phyloP scores from a whole-genome alignment of 345 rosid genomes.

The Mangifera indica region DNA sequence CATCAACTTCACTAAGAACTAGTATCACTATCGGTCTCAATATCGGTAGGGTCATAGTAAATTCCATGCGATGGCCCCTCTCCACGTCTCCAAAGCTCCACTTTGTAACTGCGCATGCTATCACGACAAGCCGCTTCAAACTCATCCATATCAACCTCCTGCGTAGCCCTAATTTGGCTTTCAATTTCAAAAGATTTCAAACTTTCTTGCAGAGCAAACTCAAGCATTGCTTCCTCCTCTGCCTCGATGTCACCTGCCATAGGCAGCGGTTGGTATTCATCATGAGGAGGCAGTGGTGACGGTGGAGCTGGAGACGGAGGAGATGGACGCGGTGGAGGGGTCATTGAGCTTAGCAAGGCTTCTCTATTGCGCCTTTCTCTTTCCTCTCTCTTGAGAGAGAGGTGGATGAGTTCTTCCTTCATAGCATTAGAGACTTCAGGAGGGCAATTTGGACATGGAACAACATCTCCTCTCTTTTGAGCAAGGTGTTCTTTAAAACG shows the following conservation, averaged over 20 bases:
- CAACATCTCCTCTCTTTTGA: neutral
- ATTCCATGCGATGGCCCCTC: neutral
- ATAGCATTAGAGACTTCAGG: neutral
- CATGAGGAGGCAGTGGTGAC: too few species aligned
- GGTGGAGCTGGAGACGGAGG: too few species aligned
- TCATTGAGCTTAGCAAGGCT: too few species aligned
- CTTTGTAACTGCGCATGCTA: neutral
- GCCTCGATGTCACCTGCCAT: neutral
- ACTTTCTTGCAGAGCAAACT: conserved; percentile 1
- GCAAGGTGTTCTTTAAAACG: conserved; percentile 12
- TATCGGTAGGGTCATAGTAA: neutral
- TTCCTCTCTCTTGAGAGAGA: neutral
- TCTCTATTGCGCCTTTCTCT: neutral
- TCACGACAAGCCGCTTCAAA: conserved; percentile 9
- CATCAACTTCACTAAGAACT: neutral
- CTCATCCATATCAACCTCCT: neutral
- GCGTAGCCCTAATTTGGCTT: neutral
- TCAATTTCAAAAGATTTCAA: neutral
- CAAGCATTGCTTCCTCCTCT: neutral
- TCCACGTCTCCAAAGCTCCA: conserved; percentile 6
- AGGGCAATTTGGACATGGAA: neutral
- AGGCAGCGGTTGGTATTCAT: neutral
- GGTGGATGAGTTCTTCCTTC: neutral
- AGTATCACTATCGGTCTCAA: neutral
- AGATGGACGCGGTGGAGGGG: too few species aligned